Evolutionary conservation across 805 yeast genomes (phyloP), one percentile per base, ranked within the genome.

Genomic region (Spathaspora sp.): DNA sequence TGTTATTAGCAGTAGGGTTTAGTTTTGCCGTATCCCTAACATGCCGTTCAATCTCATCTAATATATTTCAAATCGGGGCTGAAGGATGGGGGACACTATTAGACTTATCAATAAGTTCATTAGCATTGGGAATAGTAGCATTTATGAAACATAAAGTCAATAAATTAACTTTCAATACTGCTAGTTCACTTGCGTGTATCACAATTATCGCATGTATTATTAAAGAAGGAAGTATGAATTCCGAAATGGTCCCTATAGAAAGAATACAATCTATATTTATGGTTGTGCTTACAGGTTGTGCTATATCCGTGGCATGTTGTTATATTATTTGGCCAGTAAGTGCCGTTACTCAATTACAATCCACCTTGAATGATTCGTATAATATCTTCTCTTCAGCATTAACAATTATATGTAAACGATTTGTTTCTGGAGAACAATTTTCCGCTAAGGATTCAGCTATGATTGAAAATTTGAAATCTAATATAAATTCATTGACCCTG

Each of bases 181-280:
- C 96, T 0, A 86, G 94, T 59, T 83, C 91, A 0, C 69, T 88
- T 46, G 88, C 92, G 1, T 82, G 88, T 7, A 87, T 88, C 48
- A 78, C 87, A 3, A 68, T 88, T 20, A 83, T 88, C 2, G 79
- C 90, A 0, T 83, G 88, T 52, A 76, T 89, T 51, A 81, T 87
- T 14, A 85, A 86, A 61, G 96, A 89, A 59, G 92, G 90, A 12
- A 80, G 85, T 44, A 69, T 78, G 47, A 85, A 83, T 59, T 75
- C 80, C 1, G 82, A 85, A 14, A 63, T 64, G 7, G 73, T 88
- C 12, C 88, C 92, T 0, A 62, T 82, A 53, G 66, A 66, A 28
- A 76, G 84, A 57, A 70, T 88, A 26, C 51, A 68, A 28, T 79
- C 85, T 26, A 77, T 84, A 12, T 78, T 85, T 40, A 60, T 67